Percentiles rank a stretch among this genome's conserved stretches.
These are phyloP conservation scores for Fusarium concolor DNA, from an alignment of 2,329 filamentous ascomycete genomes.

Conservation along the genomic window DNA sequence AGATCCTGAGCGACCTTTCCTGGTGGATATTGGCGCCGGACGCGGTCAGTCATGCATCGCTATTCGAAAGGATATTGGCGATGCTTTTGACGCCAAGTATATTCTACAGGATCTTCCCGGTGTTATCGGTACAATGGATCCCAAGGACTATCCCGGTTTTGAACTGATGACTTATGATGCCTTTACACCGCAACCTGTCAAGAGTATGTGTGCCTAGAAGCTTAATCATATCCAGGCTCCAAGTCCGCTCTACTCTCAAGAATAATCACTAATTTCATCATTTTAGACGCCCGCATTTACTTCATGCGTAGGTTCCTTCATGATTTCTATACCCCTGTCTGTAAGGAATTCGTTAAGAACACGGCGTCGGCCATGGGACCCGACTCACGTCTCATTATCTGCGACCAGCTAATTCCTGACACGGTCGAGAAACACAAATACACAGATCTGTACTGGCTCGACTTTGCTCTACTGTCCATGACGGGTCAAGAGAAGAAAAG, in stretches of 20 bases:
- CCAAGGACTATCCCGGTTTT: conserved; percentile 40
- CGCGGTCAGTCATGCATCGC: conserved; percentile 49
- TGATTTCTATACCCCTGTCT: conserved; percentile 49
- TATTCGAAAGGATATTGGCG: conserved; percentile 44
- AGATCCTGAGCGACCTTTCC: conserved; percentile 46
- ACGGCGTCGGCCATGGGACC: conserved; percentile 49
- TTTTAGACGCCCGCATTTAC: conserved; percentile 49
- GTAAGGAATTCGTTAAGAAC: conserved; percentile 48
- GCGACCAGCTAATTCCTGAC: conserved; percentile 52
- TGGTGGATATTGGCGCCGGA: conserved; percentile 50
- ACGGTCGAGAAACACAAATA: conserved; percentile 44
- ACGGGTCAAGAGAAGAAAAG: conserved; percentile 50
- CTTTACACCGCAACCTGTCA: conserved; percentile 37
- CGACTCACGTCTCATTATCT: conserved; percentile 50
- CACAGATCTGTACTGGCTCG: conserved; percentile 49
- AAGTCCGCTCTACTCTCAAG: rapidly evolving
- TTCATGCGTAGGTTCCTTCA: conserved; percentile 51
- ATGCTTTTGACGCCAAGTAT: conserved; percentile 43
- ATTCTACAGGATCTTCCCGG: conserved; percentile 51
- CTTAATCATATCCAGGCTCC: neutral
- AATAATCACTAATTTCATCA: neutral
- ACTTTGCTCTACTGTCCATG: conserved; percentile 48
- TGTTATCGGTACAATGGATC: conserved; percentile 44
- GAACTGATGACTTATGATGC: conserved; percentile 44
- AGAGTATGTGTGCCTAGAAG: conserved; percentile 21